Base-by-base conservation (phyloP, 2,329 filamentous ascomycete species). In the Ilyonectria robusta region DNA sequence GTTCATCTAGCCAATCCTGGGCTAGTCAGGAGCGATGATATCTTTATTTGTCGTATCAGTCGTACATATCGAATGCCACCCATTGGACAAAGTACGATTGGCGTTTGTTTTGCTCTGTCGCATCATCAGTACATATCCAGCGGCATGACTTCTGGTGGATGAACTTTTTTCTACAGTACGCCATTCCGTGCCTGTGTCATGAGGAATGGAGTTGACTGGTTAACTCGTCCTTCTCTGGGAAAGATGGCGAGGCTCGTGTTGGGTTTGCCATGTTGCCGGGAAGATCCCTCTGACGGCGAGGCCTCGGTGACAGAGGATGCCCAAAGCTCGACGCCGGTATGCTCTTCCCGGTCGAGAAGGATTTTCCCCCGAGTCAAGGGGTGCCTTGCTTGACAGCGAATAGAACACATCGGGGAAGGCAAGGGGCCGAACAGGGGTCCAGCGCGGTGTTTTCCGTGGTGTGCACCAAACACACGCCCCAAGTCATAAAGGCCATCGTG, bases 61-160 rank as follows among this genome's bases (percentile, higher is more conserved):
- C 23, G 57, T 35, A 26, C 46, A 48, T 40, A 44, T 57, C 7
- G 13, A 31, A 31, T 19, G 33, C 51, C 47, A 26, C 46, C 21
- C 35, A 61, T 61, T 66, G 63, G 63, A 17, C 57, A 17, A 57
- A 46, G 29, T 66, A 61, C 63, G 46, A 46, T 29, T 51, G 57
- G 57, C 51, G 62, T 51, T 35, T 51, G 46, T 46, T 60, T 33
- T 60, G 48, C 44, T 61, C 51, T 65, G 29, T 50, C 62, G 51
- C 62, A 56, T 23, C 53, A 26, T 56, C 57, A 42, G 58, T 33
- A 57, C 50, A 44, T 33, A 53, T 53, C 50, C 56, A 19, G 51
- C 57, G 44, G 57, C 62, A 51, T 56, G 62, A 26, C 62, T 40
- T 35, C 47, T 17, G 15, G n/a, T 35, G 44, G 54, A 33, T 23